Base-by-base conservation (phyloP, 2,329 filamentous ascomycete genomes). In the Diaporthe destruens region DNA sequence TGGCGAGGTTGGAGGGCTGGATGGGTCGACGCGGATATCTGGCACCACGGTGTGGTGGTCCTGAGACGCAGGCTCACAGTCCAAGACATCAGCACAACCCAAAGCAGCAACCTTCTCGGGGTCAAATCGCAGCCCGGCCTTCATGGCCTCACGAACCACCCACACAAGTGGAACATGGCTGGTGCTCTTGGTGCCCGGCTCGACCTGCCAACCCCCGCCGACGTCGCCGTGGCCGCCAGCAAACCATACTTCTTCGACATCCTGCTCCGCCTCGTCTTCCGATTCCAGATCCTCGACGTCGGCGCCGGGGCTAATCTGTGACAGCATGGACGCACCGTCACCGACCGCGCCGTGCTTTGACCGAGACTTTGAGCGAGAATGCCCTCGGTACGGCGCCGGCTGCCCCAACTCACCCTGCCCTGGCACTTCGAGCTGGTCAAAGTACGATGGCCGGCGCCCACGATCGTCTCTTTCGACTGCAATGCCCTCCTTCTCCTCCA, bases 221-320 rank as follows among this genome's bases (percentile, higher is more conserved):
- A 95, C 90, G 75, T 96, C 93, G 1, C 90, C 93, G 75, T 97
- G 94, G 14, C 91, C 91, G 11, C 94, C 94, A 0, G 93, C 87
- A 77, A 96, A 96, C 92, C 92, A 94, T 0, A 96, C 88, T 77
- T 96, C 94, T 73, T 93, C 88, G 61, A 96, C 92, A 76, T 96
- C 92, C 77, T 95, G 93, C 1, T 87, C 85, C 0, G 80, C 82
- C 2, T 85, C 85, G 29, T 87, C 84, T 11, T 86, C 83, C 0
- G 84, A 84, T 9, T 84, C 84, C 7, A 85, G 83, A 0, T 84
- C 83, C n/a, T 80, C 73, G 9, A 59, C 75, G 2, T 80, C 73
- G 74, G 36, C 71, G 32, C 29, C 79, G 0, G 78, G 76, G 0
- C 76, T 75, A 0, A 79, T 57, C 0, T 78, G 79, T 0, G 83